Evolutionary conservation across 495 filamentous ascomycete genomes (phyloP), one percentile per base, ranked within the genome.

Genomic region (Podospora conica): DNA sequence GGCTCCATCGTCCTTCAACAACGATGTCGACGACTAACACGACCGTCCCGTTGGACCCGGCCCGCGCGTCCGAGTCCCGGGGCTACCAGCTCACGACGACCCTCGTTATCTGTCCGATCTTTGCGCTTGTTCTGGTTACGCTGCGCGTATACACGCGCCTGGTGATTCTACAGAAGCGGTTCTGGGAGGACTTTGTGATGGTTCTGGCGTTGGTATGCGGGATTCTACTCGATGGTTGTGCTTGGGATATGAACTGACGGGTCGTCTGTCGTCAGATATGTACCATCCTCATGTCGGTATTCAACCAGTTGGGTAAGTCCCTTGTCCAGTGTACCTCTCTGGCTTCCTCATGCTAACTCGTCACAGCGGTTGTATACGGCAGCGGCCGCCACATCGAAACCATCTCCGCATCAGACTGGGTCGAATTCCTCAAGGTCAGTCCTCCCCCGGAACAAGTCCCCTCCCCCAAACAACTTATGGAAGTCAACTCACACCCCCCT

Each of bases 91-190:
- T 61, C 27, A 61, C 59, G 27, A 61, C 59, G 59, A 40, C 59
- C 1, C 27, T 61, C 33, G 23, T 66, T 18, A 15, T 66, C 20
- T 66, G 64, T 58, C 64, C 64, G 20, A 31, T 23, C 56, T 21
- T 66, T 12, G 64, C 64, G 18, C 5, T 29, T 55, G 22, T 23
- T 2, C 29, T 54, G 21, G 31, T 66, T 27, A 22, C 20, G 11
- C 58, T 66, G 64, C 64, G 64, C 8, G 15, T 66, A 7, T 66
- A 66, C 27, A 66, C 64, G 7, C 64, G 64, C 1, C 21, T 28
- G 33, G 28, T 66, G 15, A 27, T 66, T 33, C 21, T 66, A 40
- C 60, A 53, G 24, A 53, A 53, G 64, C n/a, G 7, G 7, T 66
- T 66, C 21, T 60, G 56, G 29, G 64, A 66, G 40, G 64, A 66